A percentile compares a stretch with the other conserved stretches of the same genome.
Conservation (phyloP, 441 rosid genomes). For the Corymbia calophylla region DNA sequence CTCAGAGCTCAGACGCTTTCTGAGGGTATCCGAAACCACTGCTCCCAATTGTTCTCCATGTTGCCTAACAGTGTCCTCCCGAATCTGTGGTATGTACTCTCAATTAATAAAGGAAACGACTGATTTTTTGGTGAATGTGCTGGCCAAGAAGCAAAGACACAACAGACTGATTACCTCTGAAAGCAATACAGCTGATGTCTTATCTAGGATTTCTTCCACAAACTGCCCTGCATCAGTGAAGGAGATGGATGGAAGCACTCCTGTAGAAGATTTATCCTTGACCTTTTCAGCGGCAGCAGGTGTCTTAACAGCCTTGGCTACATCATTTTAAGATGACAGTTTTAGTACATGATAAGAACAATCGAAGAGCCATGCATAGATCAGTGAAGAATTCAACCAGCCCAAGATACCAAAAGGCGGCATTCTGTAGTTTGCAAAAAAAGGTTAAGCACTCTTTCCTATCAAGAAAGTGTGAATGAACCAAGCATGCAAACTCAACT, state of each 20-base stretch:
- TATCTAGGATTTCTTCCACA: slow-evolving; percentile 62
- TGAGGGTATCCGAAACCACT: slow-evolving; percentile 31
- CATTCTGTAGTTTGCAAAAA: neutral
- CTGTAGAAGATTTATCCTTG: slow-evolving; percentile 17
- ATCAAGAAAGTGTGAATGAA: neutral
- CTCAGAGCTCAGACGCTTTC: slow-evolving; percentile 51
- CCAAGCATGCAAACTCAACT: neutral
- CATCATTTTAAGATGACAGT: slow-evolving; percentile 8
- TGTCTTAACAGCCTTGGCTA: slow-evolving; percentile 45
- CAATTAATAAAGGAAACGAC: neutral
- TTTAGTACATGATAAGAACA: neutral
- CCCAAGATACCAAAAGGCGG: neutral
- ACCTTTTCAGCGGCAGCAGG: slow-evolving; percentile 22
- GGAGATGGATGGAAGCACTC: slow-evolving; percentile 8
- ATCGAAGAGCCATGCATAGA: neutral
- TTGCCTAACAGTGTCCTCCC: slow-evolving; percentile 26
- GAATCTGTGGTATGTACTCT: slow-evolving; percentile 27
- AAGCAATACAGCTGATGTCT: slow-evolving; percentile 41
- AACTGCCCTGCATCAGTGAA: slow-evolving; percentile 44
- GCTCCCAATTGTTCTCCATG: slow-evolving; percentile 42
- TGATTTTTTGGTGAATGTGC: neutral
- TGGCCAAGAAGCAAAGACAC: neutral
- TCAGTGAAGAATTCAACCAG: neutral
- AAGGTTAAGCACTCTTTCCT: neutral
- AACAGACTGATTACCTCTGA: slow-evolving; percentile 33